Conservation (phyloP, 192 early-diverging fungal genomes). For the Podochytrium sp. region DNA sequence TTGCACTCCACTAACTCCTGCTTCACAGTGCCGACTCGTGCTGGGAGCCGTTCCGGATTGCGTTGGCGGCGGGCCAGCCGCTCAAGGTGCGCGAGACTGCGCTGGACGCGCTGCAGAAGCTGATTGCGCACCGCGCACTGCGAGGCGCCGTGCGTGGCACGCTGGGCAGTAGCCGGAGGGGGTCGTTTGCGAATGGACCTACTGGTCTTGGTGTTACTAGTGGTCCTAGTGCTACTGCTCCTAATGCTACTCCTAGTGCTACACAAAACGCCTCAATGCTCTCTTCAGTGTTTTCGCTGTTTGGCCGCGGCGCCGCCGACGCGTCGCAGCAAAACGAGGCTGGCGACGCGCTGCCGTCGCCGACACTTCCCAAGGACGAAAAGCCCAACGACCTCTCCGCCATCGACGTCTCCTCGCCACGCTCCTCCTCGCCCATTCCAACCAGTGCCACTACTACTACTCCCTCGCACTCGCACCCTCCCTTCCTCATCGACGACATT, state of each 20-base stretch:
- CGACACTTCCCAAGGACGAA: neutral
- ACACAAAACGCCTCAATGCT: too few relatives aligned
- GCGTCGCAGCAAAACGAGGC: too few relatives aligned
- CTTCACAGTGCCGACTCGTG: neutral
- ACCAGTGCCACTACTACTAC: constrained; percentile 12
- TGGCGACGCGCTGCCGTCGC: neutral
- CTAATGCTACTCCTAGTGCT: neutral
- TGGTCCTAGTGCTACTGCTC: neutral
- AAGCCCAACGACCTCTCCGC: neutral
- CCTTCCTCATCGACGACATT: constrained; percentile 67
- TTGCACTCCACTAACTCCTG: too few relatives aligned
- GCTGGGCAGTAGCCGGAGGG: neutral
- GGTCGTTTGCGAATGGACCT: constrained; percentile 13
- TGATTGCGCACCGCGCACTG: constrained; percentile 55
- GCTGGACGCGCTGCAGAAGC: constrained; percentile 57
- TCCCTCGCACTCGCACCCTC: constrained; percentile 21
- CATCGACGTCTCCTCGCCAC: constrained; percentile 11
- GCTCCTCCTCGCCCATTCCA: neutral
- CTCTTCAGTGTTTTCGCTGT: neutral
- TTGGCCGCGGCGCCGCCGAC: neutral
- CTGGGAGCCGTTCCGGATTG: neutral
- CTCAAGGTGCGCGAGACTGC: constrained; percentile 43
- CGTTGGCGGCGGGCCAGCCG: neutral
- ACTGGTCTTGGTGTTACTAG: constrained; percentile 23
- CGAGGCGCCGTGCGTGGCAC: constrained; percentile 25